Base-by-base conservation (phyloP, 441 rosid genomes). In the Euphorbia celastroides region DNA sequence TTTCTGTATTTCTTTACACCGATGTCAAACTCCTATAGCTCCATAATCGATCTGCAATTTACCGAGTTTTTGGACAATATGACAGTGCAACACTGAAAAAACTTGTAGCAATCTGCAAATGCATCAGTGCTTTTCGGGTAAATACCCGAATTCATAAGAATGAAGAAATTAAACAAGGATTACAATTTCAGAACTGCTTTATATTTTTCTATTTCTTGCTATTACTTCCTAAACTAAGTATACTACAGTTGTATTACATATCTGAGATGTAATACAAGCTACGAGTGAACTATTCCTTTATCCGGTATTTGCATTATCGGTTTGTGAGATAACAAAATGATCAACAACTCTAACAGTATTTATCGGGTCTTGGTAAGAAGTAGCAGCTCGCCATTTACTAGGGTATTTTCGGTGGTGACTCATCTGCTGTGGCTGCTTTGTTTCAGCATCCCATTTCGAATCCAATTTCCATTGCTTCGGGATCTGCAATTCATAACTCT, bases 381-480 rank as follows among this genome's bases (percentile, higher is more conserved):
- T 10, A 26, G 81, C 73, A 2, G 99, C 96, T 54, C 89, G 79
- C 99, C 99, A 94, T 83, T 92, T 94, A 80, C 98, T 94, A 30
- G 99, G 99, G 72, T 44, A 79, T 62, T 60, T 38, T 74, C 96
- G 78, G 36, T 59, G 78, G 71, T 94, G 86, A 79, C 91, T 88
- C 81, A 85, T 72, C 78, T 80, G 78, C 36, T 72, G 76, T 7
- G 81, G 81, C 68, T 76, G 82, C 77, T 83, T 94, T n/a, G 72
- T 52, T 74, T 92, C 99, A 17, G 67, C 70, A 22, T 94, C 99
- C 98, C 99, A 94, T 11, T 81, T 80, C 31, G 89, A 82, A 84
- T 94, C 98, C 64, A 92, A 76, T 77, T 88, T 86, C 99, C 99
- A 94, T 61, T 89, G 93, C 82, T 92, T 92, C 25, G 99, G 99